Evolutionary conservation across 768 basidiomycete genomes (phyloP).

Genomic region (Macrocybe gigantea): DNA sequence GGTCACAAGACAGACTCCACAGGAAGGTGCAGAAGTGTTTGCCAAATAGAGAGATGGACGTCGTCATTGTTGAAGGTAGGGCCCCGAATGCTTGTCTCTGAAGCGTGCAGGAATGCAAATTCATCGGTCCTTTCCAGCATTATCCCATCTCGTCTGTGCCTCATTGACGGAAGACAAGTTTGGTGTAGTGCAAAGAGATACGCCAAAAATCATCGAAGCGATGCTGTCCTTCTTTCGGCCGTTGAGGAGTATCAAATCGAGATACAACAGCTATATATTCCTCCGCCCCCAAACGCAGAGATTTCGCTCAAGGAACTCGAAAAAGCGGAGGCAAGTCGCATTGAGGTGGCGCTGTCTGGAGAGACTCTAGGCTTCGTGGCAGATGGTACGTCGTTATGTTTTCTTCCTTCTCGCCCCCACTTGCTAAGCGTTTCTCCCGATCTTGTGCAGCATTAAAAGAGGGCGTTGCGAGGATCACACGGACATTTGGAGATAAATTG

Average conservation of each 20-base stretch:
- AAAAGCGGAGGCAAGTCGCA: slow-evolving; percentile 30
- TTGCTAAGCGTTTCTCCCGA: background rate
- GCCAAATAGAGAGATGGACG: slow-evolving; percentile 58
- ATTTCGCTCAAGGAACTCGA: slow-evolving; percentile 27
- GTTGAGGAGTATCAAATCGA: slow-evolving; percentile 62
- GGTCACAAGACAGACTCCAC: slow-evolving; percentile 48
- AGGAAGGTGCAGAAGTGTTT: slow-evolving; percentile 48
- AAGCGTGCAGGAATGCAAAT: background rate
- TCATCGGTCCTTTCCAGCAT: slow-evolving; percentile 32
- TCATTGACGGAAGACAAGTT: slow-evolving; percentile 78
- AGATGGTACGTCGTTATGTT: slow-evolving; percentile 44
- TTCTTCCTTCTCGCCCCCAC: background rate
- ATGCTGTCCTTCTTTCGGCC: slow-evolving; percentile 58
- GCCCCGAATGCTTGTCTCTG: slow-evolving; percentile 5
- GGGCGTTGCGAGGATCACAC: slow-evolving; percentile 57
- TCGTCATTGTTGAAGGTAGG: slow-evolving; percentile 56
- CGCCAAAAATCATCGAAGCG: slow-evolving; percentile 76
- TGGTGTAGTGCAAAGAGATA: slow-evolving; percentile 81
- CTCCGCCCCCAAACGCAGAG: slow-evolving; percentile 28
- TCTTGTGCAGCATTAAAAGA: slow-evolving; percentile 51
- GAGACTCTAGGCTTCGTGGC: slow-evolving; percentile 48
- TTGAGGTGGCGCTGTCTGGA: slow-evolving; percentile 50
- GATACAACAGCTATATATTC: slow-evolving; percentile 34
- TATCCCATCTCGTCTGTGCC: slow-evolving; percentile 61
- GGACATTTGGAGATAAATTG: slow-evolving; percentile 72